Evolutionary conservation across 2,329 filamentous ascomycete genomes (phyloP), one percentile per base, ranked within the genome.

Genomic region (Cordyceps cicadae): DNA sequence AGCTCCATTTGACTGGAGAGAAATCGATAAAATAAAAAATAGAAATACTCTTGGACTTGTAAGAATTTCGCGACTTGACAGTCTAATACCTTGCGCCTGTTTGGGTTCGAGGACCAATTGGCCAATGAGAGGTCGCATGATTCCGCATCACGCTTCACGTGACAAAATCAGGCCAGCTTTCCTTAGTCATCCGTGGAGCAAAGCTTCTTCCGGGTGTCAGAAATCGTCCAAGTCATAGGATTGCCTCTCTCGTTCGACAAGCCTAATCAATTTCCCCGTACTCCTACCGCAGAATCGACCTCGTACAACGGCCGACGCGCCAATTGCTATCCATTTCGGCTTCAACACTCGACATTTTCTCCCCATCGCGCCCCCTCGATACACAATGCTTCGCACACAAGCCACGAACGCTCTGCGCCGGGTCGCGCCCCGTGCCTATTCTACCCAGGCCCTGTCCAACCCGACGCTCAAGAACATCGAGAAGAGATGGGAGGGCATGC

Each of bases 401-500:
- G 76, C 79, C 67, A 76, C 80, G 66, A 77, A 77, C 67, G 72
- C 81, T 71, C 76, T 83, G 75, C 81, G 81, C 75, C 75, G 76
- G 73, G 75, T 76, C 66, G 70, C 70, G 70, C 69, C 70, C 70
- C 74, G 78, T 70, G 74, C 79, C 72, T 79, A 84, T 70, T 85
- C 88, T 70, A 89, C 89, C 69, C 92, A 96, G 77, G 92, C 93
- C 75, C 95, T 99, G 79, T 95, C 92, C 73, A 97, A 97, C 82
- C 94, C 95, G 69, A 97, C 91, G 62, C 86, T 99, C 72, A 90
- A 91, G 78, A 92, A 96, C 80, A 97, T 99, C 74, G 94, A 99
- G 87, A 97, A 96, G 88, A 85, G 94, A 82, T 99, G 94, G 94
- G 94, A 99, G 82, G 85, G 82, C 66, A 92, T 97, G 90, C 92